These are phyloP conservation scores for Collariella sp. DNA, from an alignment of 495 filamentous ascomycete species.

Conservation along the genomic window DNA sequence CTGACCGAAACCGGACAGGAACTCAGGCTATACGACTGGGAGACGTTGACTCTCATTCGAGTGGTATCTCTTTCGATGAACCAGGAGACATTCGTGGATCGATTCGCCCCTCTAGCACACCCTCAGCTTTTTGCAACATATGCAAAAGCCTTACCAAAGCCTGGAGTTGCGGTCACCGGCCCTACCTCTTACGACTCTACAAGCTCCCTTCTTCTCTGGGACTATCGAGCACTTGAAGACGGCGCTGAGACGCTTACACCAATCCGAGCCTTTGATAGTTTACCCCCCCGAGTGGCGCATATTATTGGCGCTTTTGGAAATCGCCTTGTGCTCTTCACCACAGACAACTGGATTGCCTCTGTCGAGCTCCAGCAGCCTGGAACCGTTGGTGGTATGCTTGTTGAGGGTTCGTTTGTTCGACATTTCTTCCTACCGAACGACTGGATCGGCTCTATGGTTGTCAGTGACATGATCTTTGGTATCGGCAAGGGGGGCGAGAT, in stretches of 20 bases:
- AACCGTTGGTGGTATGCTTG: not conserved
- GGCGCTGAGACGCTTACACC: not conserved
- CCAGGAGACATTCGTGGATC: not conserved
- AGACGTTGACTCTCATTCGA: not conserved
- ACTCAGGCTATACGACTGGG: not conserved
- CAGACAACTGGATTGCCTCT: conserved; percentile 6
- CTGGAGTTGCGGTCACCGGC: not conserved
- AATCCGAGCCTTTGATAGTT: not conserved
- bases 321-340: not conserved
- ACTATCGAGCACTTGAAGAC: not conserved
- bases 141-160: not conserved
- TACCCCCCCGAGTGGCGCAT: not conserved
- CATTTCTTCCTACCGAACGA: conserved; percentile 13
- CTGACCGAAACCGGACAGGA: not conserved
- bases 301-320: not conserved
- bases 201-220: not conserved
- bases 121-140: not conserved
- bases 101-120: not conserved
- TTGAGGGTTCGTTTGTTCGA: not conserved
- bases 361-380: not conserved
- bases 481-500: conserved; percentile 17
- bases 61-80: not conserved
- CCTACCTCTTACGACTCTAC: not conserved
- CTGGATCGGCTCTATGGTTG: conserved; percentile 2
- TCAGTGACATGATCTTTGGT: not conserved